Conservation (phyloP, 768 basidiomycete species). For the Lyophyllum atratum region DNA sequence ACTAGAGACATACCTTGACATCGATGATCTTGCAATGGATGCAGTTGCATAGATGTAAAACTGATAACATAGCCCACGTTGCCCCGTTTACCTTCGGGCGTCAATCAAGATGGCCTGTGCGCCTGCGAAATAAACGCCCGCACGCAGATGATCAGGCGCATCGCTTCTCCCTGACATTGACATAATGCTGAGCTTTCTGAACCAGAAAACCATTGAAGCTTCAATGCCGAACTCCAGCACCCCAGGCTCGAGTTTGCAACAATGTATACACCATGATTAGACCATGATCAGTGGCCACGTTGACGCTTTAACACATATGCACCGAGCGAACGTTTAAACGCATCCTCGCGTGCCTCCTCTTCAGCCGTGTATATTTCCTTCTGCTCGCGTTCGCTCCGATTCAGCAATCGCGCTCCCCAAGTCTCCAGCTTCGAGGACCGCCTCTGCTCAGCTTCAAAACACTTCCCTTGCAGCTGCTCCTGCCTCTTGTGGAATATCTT, state of each 20-base stretch:
- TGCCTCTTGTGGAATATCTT: background rate
- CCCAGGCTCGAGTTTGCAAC: background rate
- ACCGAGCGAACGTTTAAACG: background rate
- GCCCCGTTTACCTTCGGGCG: background rate
- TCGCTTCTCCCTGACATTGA: no score
- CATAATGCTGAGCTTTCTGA: no score
- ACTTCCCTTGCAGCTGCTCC: background rate
- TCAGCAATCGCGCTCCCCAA: constrained; percentile 2
- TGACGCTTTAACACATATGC: background rate
- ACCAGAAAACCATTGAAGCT: no score
- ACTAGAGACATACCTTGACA: background rate
- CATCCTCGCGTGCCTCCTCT: background rate
- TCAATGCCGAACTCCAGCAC: no score
- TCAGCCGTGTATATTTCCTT: background rate
- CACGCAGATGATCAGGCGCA: no score
- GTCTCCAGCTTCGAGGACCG: background rate
- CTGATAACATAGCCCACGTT: background rate
- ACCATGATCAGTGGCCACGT: background rate
- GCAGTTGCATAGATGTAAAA: background rate
- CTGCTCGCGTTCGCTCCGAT: background rate
- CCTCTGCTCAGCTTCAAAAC: constrained; percentile 1
- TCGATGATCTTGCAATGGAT: background rate
- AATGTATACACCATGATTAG: background rate
- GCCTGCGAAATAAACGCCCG: no score
- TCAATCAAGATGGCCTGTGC: background rate